Conservation (phyloP, 495 filamentous ascomycete species). For the Podospora anserina region DNA sequence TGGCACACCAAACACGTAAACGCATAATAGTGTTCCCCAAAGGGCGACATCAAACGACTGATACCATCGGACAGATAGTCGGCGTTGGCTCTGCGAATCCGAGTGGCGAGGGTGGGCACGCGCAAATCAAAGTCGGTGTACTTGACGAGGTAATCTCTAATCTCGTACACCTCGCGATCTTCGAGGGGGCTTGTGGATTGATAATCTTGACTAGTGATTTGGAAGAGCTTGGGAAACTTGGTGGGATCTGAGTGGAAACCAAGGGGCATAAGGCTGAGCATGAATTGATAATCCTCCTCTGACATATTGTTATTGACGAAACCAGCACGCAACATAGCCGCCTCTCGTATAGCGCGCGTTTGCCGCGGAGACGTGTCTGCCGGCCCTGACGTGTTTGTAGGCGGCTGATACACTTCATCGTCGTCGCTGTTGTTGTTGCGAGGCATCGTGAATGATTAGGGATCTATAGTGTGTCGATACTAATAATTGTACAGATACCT, state of each 20-base stretch:
- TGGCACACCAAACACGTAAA: neutral
- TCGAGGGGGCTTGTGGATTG: neutral
- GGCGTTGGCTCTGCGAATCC: neutral
- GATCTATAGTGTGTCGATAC: neutral
- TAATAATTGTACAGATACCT: neutral
- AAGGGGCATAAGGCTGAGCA: neutral
- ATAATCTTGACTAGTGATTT: no score
- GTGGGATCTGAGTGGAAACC: neutral
- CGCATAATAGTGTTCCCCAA: neutral
- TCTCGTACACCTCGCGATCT: neutral
- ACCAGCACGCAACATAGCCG: no score
- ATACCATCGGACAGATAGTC: neutral
- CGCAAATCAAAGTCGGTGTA: neutral
- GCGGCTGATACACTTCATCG: no score
- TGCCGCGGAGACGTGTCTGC: no score
- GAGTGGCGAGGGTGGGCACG: neutral
- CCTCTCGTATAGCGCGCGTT: no score
- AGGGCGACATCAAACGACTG: no score
- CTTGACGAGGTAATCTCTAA: neutral
- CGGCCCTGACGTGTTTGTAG: no score
- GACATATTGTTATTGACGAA: no score
- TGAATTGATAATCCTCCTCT: no score
- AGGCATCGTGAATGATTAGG: neutral
- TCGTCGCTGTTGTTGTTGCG: neutral
- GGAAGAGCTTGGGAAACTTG: neutral